Base-by-base conservation (phyloP, 2,329 filamentous ascomycete genomes). In the Talaromyces sp. region DNA sequence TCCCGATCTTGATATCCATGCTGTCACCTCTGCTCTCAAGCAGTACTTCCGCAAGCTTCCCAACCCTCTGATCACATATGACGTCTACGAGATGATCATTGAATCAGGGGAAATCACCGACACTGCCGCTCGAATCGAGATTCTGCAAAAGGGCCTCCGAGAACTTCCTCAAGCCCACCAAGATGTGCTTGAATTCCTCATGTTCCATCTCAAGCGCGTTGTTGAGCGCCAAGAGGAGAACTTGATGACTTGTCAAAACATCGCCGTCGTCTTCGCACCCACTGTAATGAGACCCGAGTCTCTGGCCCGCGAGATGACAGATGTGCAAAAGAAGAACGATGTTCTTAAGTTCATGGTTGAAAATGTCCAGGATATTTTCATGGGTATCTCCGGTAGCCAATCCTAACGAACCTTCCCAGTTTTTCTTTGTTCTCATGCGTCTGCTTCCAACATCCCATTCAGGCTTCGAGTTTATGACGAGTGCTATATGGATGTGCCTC, bases 31-130 rank as follows among this genome's bases (percentile, higher is more conserved):
- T 68, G 90, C 93, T 17, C 76, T 99, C 65, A 99, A 99, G 78
- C 93, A 97, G 73, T 99, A 97, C 71, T 96, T 99, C 83, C 86
- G 94, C 63, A 94, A 92, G 74, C 80, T 97, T 32, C 94, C 94
- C 0, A 89, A 83, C 7, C 94, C 94, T 3, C 80, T 99, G 29
- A 85, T 99, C 64, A 96, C 93, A 0, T 97, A 88, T 71, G 90
- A 96, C 19, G 86, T 96, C 22, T 99, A 99, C 67, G 93, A 97
- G 63, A 83, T 85, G 35, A 83, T 99, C 45, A 78, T 99, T 44
- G 92, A 96, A 63, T 71, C 75, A 51, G 74, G 72, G 16, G 87
- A 83, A 54, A 80, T 93, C 48, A 77, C 82, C 50, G 85, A 87
- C 52, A 79, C 84, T 39, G 74, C 82, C 11, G 86, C 90, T 62